Conservation (phyloP, 495 filamentous ascomycete genomes). For the Lindgomyces ingoldianus region DNA sequence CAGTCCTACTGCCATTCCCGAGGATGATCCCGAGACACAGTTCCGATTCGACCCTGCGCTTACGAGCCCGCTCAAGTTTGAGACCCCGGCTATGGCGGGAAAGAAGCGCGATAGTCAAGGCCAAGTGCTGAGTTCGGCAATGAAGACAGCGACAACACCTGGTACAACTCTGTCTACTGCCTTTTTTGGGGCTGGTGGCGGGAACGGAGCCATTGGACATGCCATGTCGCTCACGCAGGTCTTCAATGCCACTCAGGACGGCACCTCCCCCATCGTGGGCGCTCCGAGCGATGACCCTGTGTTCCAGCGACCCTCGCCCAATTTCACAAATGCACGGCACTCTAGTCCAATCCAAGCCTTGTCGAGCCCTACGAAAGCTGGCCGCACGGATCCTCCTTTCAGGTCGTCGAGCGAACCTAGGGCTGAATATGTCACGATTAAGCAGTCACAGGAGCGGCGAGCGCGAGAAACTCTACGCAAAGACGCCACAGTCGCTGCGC, state of each 20-base stretch:
- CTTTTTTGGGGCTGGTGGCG: constrained; percentile 22
- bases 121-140: constrained; percentile 41
- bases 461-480: constrained; percentile 10
- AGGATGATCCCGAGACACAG: constrained; percentile 28
- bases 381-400: constrained; percentile 22
- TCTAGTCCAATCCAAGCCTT: constrained; percentile 39
- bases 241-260: constrained; percentile 48
- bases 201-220: constrained; percentile 12
- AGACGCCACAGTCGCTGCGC: constrained; percentile 10
- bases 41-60: constrained; percentile 1
- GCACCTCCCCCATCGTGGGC: constrained; percentile 44
- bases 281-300: constrained; percentile 43
- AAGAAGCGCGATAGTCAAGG: constrained; percentile 42
- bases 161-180: constrained; percentile 38
- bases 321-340: constrained; percentile 34
- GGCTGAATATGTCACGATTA: constrained; percentile 44
- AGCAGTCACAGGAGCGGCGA: constrained; percentile 44
- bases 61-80: constrained; percentile 37
- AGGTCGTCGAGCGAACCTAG: constrained; percentile 40
- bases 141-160: constrained; percentile 39
- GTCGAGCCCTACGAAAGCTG: constrained; percentile 41
- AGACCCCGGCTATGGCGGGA: constrained; percentile 44
- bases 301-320: constrained; percentile 48
- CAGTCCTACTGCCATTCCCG: constrained; percentile 24
- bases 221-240: constrained; percentile 46